Base-by-base conservation (phyloP, 2,329 filamentous ascomycete genomes). In the Cladophialophora carrionii region DNA sequence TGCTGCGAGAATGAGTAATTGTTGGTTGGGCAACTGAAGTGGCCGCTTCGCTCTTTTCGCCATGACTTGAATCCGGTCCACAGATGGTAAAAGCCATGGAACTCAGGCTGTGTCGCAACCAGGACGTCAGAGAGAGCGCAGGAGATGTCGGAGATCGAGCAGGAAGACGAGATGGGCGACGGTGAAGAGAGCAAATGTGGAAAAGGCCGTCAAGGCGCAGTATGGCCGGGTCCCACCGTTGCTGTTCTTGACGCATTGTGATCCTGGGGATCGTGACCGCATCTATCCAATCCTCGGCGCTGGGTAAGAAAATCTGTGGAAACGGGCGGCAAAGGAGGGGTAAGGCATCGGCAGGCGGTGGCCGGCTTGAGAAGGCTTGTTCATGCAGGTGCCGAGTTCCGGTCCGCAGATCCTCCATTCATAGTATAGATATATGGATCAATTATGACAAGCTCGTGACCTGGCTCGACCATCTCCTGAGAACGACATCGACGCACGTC, bases 1-100 rank as follows among this genome's bases (percentile, higher is more conserved):
- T 79, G 92, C 84, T 75, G 89, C 90, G 69, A 96, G 80, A 74
- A 96, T 92, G 51, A 87, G 80, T 73, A 96, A 82, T 79, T 96
- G 91, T 83, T 88, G 85, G 49, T 86, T 82, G 0, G 91, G 91
- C 82, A 95, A 83, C 80, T 87, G 58, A 14, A 63, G 90, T 29
- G 87, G 84, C 41, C 51, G 57, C 41, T 69, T 70, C 29, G 59
- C 58, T 59, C 57, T 62, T 58, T 65, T 70, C 31, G 61, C 65
- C 68, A 70, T 70, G 58, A 59, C 62, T 64, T 60, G 55, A 48
- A 51, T 51, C 43, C 14, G 32, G 29, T n/a, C 31, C 29, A 12
- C 51, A 37, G 43, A 29, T 34, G 52, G 24, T 57, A 56, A 24
- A 58, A 66, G 63, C 62, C 64, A 62, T 67, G 64, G 62, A 67